phyloP scores from a whole-genome alignment of 768 basidiomycete genomes.

The Sporobolomyces phaffii region DNA sequence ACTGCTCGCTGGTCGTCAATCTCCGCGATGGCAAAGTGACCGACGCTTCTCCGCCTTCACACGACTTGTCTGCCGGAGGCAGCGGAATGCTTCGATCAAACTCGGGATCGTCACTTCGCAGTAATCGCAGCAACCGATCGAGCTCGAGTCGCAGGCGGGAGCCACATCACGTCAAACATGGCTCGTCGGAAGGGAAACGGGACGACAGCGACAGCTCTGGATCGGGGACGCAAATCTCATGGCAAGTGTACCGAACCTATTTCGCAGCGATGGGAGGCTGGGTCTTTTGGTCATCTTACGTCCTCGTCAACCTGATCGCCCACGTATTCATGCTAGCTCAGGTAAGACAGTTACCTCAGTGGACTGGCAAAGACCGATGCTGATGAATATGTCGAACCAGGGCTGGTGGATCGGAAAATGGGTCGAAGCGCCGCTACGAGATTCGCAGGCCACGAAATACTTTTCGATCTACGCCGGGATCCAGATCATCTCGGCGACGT shows the following conservation, averaged over 20 bases:
- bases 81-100: slow-evolving; percentile 9
- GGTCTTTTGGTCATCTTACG: slow-evolving; percentile 22
- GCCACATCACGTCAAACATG: slow-evolving; percentile 23
- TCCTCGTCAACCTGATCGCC: slow-evolving; percentile 26
- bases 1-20: slow-evolving; percentile 18
- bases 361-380: too few relatives aligned
- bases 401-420: slow-evolving; percentile 33
- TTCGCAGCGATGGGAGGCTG: slow-evolving; percentile 25
- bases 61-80: not conserved
- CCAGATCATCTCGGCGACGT: slow-evolving; percentile 25
- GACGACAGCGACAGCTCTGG: slow-evolving; percentile 17
- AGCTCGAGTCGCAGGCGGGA: not conserved
- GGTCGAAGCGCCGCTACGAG: slow-evolving; percentile 17
- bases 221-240: slow-evolving; percentile 8
- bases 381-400: not conserved
- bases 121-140: not conserved
- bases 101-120: not conserved
- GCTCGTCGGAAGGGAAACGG: not conserved
- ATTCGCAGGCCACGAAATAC: slow-evolving; percentile 15
- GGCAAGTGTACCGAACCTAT: slow-evolving; percentile 20
- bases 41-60: not conserved
- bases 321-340: slow-evolving; percentile 37
- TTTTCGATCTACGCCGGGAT: slow-evolving; percentile 25
- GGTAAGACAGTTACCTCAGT: not conserved
- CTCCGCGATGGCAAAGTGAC: slow-evolving; percentile 13